Percentiles rank a stretch among this genome's conserved stretches.
phyloP scores from a whole-genome alignment of 2,329 filamentous ascomycete species.

The Metarhizium humberi region DNA sequence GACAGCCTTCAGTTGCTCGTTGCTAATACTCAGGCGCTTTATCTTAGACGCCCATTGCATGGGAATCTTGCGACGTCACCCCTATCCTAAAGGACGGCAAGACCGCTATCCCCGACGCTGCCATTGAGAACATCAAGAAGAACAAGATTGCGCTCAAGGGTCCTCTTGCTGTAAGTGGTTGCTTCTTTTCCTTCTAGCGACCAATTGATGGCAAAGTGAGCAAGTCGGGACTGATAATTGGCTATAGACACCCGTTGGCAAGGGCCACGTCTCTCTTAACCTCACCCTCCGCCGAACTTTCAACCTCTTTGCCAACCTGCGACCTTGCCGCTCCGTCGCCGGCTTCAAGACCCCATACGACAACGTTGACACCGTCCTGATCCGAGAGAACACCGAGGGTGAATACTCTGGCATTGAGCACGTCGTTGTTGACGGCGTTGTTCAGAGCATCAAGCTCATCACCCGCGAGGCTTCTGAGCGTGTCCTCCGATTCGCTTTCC shows the following conservation, averaged over 20 bases:
- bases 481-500: conserved; percentile 94
- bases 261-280: conserved; percentile 98
- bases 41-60: conserved; percentile 73
- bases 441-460: conserved; percentile 99
- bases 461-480: conserved; percentile 90
- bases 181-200: not conserved
- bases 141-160: conserved; percentile 99
- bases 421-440: conserved; percentile 92
- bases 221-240: not conserved
- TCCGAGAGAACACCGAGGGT: conserved; percentile 99
- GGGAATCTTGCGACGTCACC: conserved; percentile 95
- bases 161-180: conserved; percentile 70
- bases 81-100: conserved; percentile 90
- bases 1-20: not conserved
- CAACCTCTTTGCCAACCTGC: conserved; percentile 99
- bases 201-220: not conserved
- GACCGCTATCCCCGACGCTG: conserved; percentile 86
- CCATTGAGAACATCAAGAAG: conserved; percentile 85
- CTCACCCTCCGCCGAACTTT: conserved; percentile 96
- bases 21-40: not conserved
- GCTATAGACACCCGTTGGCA: conserved; percentile 79
- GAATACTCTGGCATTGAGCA: conserved; percentile 99
- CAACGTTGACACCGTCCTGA: conserved; percentile 90
- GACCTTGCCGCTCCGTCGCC: conserved; percentile 91
- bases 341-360: conserved; percentile 99